phyloP scores from a whole-genome alignment of 2,329 filamentous ascomycete genomes.

The Proliferodiscus dingleyae region DNA sequence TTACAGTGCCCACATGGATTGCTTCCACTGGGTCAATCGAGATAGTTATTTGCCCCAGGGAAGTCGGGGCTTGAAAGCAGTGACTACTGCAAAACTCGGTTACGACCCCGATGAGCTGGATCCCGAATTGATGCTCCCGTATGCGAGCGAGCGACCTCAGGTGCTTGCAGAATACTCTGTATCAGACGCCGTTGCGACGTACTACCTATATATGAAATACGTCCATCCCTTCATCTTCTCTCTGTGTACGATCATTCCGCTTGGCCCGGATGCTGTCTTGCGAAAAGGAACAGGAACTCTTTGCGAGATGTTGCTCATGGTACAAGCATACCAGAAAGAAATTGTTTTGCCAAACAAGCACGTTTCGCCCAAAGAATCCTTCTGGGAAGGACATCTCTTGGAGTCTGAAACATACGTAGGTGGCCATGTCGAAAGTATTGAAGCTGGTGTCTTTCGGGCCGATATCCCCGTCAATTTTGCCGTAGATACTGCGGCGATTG shows the following conservation, averaged over 20 bases:
- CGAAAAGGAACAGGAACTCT: constrained; percentile 95
- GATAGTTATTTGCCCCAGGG: constrained; percentile 97
- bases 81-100: constrained; percentile 94
- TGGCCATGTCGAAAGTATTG: constrained; percentile 98
- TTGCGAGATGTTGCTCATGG: constrained; percentile 99
- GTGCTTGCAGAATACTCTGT: constrained; percentile 97
- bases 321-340: constrained; percentile 86
- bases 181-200: constrained; percentile 96
- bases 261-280: constrained; percentile 87
- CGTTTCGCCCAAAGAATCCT: constrained; percentile 80
- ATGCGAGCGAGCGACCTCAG: constrained; percentile 85
- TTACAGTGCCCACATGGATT: constrained; percentile 98
- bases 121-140: constrained; percentile 93
- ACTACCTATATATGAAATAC: constrained; percentile 99
- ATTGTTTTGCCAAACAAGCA: constrained; percentile 98
- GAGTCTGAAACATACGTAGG: constrained; percentile 98
- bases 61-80: constrained; percentile 93
- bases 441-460: constrained; percentile 91
- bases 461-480: constrained; percentile 95
- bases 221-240: constrained; percentile 99
- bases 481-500: constrained; percentile 81
- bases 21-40: constrained; percentile 97
- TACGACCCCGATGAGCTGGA: constrained; percentile 98
- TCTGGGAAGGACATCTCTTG: constrained; percentile 93
- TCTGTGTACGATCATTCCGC: constrained; percentile 89